A percentile compares a stretch with the other conserved stretches of the same genome.
Evolutionary conservation across 305 asterid genomes (phyloP).

Genomic region (Galium porrigens): DNA sequence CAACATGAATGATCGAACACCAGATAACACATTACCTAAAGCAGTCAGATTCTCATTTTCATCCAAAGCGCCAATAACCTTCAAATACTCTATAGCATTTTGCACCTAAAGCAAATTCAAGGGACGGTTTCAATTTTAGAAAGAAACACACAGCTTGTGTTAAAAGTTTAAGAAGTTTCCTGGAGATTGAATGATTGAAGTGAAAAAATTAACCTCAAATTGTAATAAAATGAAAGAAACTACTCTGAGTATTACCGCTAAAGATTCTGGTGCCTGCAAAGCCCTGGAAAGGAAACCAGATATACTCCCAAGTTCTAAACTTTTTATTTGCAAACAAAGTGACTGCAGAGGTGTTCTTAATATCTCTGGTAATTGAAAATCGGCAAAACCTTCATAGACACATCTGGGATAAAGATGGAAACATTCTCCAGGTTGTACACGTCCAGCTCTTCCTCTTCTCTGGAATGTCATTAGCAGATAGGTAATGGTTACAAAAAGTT

Average conservation of each 20-base stretch:
- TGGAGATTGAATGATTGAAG: conserved; percentile 10
- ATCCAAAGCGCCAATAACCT: conserved; percentile 83
- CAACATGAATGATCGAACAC: conserved; percentile 15
- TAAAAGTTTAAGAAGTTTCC: conserved; percentile 8
- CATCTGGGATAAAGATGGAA: conserved; percentile 83
- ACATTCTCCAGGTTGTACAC: conserved; percentile 96
- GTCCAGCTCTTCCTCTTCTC: conserved; percentile 99
- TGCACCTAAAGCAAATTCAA: conserved; percentile 40
- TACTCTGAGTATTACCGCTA: conserved; percentile 49
- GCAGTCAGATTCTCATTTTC: conserved; percentile 71
- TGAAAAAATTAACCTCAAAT: conserved; percentile 1
- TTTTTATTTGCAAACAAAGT: conserved; percentile 87
- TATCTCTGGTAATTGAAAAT: conserved; percentile 81
- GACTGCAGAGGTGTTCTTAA: conserved; percentile 93
- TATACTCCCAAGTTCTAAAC: conserved; percentile 75
- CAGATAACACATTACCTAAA: conserved; percentile 39
- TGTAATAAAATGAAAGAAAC: conserved; percentile 19
- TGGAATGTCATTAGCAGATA: conserved; percentile 19
- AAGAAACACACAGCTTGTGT: conserved; percentile 7
- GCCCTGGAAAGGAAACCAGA: conserved; percentile 74
- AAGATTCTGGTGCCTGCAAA: conserved; percentile 82
- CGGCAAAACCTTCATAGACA: conserved; percentile 72
- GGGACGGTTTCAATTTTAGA: conserved; percentile 8
- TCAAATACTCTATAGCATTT: conserved; percentile 82
- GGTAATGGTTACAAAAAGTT: background rate